These are phyloP conservation scores for Citrus glauca DNA, from an alignment of 345 rosid species.

Conservation along the genomic window DNA sequence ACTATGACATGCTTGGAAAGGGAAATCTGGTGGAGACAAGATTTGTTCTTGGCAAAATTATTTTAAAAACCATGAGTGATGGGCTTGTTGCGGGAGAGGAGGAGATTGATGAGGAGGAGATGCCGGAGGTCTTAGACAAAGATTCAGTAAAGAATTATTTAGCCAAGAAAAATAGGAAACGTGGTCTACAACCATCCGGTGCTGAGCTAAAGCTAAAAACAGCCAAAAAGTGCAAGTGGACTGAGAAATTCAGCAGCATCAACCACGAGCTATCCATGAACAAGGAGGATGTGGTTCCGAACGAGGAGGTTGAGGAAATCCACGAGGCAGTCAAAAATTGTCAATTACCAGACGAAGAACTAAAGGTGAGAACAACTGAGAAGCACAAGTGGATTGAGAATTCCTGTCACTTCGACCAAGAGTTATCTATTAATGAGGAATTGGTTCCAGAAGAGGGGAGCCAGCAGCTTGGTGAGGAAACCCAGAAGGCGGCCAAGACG, in stretches of 20 bases:
- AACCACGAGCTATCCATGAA: neutral
- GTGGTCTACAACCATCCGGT: neutral
- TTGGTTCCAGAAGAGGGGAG: conserved; percentile 1
- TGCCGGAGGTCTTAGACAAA: conserved; percentile 8
- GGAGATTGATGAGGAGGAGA: conserved; percentile 13
- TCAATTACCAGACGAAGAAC: neutral
- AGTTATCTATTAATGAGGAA: neutral
- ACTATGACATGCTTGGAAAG: conserved; percentile 49
- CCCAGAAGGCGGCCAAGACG: neutral
- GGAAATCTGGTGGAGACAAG: conserved; percentile 59
- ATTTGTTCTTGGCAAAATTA: conserved; percentile 72
- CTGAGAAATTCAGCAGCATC: neutral
- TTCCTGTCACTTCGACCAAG: neutral
- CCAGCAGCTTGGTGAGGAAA: conserved; percentile 8
- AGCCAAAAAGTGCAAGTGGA: conserved; percentile 21
- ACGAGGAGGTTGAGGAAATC: neutral
- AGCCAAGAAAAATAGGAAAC: conserved; percentile 18
- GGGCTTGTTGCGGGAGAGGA: conserved; percentile 23
- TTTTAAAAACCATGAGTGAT: conserved; percentile 58
- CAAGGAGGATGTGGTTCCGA: neutral
- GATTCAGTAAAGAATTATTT: conserved; percentile 11
- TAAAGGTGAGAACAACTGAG: conserved; percentile 17
- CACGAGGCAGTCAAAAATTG: too few species aligned
- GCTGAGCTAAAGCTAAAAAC: conserved; percentile 16
- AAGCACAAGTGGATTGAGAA: conserved; percentile 16